Evolutionary conservation across 2,329 filamentous ascomycete species (phyloP), one percentile per base, ranked within the genome.

Genomic region (Cladosporium cucumerinum): DNA sequence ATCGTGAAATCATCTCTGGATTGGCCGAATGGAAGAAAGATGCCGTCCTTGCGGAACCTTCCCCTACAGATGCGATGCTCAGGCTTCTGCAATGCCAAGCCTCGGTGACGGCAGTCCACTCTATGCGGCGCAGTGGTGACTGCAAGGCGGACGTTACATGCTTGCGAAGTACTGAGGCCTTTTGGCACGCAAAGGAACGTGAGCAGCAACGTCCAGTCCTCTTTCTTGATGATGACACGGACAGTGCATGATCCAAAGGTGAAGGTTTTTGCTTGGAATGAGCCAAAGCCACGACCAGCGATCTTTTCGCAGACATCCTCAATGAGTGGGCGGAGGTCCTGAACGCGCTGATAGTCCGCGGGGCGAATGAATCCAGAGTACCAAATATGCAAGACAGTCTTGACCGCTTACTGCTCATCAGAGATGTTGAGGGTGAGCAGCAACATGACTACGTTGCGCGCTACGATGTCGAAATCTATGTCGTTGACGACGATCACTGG

Each of bases 21-120:
- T 2, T 64, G 34, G 1, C 78, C 78, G 70, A 79, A 81, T 1
- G 79, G 80, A 5, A 81, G 67, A 2, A 82, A 66, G 3, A 81
- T 66, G 0, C 80, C 80, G 39, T 80, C 73, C 23, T 70, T 34
- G 16, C 76, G 73, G 64, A 79, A 81, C 36, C 72, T 72, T 12
- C 65, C 26, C 6, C 63, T 65, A 11, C 70, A 69, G 2, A 76
- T 39, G 1, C 79, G 76, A 58, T 69, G 69, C 3, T 63, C 66
- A 3, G 72, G 74, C 3, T 71, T 39, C 32, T 68, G 66, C 8
- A 32, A 14, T 11, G 32, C 32, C 32, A 34, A 5, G 32, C 2
- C 11, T 3, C 32, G 32, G 12, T 34, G 32, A 34, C 1, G 12
- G 32, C 14, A 34, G 69, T 57, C 30, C 8, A 25, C 4, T 1